These are phyloP conservation scores for Magnaporthiopsis rhizophila DNA, from an alignment of 2,329 filamentous ascomycete genomes.

Conservation along the genomic window DNA sequence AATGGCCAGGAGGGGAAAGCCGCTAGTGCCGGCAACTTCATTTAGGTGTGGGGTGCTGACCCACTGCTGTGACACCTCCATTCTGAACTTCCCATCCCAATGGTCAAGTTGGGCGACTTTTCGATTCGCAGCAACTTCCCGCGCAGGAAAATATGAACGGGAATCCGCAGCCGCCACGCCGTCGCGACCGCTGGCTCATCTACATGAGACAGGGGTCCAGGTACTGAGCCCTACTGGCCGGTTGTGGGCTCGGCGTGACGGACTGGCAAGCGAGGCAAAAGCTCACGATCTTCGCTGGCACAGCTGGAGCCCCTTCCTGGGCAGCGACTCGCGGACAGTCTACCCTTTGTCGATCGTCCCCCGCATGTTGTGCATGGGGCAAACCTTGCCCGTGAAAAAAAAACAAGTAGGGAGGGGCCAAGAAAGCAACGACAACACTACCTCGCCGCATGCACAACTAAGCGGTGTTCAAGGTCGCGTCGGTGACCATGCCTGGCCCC, in stretches of 20 bases:
- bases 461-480: neutral
- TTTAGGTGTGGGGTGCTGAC: neutral
- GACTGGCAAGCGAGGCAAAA: neutral
- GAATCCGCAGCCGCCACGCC: neutral
- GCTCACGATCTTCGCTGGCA: neutral
- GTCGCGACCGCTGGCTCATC: neutral
- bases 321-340: neutral
- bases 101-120: neutral
- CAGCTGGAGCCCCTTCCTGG: neutral
- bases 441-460: neutral
- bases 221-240: neutral
- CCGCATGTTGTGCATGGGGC: neutral
- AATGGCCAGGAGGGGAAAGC: neutral
- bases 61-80: neutral
- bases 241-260: no score
- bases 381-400: neutral
- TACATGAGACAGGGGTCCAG: neutral
- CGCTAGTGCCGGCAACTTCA: neutral
- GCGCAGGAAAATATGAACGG: neutral
- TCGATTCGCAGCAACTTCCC: neutral
- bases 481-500: neutral
- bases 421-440: neutral
- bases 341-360: neutral
- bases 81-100: neutral
- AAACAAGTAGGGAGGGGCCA: neutral